Evolutionary conservation across 768 basidiomycete genomes (phyloP), one percentile per base, ranked within the genome.

Genomic region (Coprinopsis marcescibilis): DNA sequence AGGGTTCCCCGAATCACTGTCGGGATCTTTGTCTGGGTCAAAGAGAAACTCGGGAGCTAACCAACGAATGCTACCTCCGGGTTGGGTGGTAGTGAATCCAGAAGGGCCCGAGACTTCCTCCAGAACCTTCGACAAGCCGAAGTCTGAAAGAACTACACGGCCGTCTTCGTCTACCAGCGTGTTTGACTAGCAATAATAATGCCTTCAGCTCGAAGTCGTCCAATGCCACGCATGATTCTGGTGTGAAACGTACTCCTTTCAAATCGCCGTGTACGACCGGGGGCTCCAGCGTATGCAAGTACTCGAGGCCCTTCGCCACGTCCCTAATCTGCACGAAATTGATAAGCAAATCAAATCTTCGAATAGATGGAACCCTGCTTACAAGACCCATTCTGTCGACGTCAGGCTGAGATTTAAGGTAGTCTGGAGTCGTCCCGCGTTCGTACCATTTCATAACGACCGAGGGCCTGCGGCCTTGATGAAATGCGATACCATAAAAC

Each of bases 221-320:
- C 8, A 8, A 8, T 8, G n/a, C 19, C 40, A 17, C 15, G 8
- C 17, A 12, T n/a, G 7, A 36, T 21, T 15, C 50, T 24, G 48
- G 35, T 26, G 3, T 45, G 11, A 24, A 5, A 49, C 68, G 51
- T 43, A 73, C 72, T 24, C 65, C 65, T 54, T 71, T 73, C 17
- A 73, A 48, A 44, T 73, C 72, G 8, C 72, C 71, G 15, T 73
- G 71, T 11, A 66, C 51, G 13, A 74, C 62, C 1, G 72, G 70
- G 20, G 68, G 68, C 25, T 60, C 46, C 49, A 63, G 58, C 5
- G 56, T 55, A 42, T 74, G 72, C 17, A 73, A 55, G 46, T 70
- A 71, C 29, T 58, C 56, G 5, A 73, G 49, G 17, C 69, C 72
- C 2, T 34, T 50, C 4, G 68, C 70, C 14, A 67, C 52, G 29